Conservation (phyloP, 169 alveolate species). For the Plasmodium reichenowi region DNA sequence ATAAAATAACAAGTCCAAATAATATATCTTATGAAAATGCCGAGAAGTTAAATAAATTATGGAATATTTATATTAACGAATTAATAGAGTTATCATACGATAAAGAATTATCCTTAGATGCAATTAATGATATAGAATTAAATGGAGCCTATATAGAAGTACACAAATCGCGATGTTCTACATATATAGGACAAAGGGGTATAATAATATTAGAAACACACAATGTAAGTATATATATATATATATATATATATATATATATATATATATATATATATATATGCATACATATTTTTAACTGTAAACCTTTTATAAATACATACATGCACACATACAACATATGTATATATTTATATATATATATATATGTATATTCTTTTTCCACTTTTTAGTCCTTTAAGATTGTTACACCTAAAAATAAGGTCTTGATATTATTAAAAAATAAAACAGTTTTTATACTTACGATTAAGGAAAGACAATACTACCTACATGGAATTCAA, state of each 20-base stretch:
- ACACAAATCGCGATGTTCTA: conserved; percentile 67
- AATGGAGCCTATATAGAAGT: conserved; percentile 75
- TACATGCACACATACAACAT: background rate
- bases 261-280: background rate
- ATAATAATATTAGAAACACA: conserved; percentile 71
- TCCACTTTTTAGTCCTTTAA: conserved; percentile 39
- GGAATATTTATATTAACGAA: conserved; percentile 72
- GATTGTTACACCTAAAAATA: conserved; percentile 67
- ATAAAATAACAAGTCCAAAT: conserved; percentile 27
- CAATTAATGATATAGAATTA: conserved; percentile 72
- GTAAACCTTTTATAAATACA: background rate
- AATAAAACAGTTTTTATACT: conserved; percentile 68
- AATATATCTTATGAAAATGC: conserved; percentile 66
- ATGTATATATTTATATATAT: conserved; percentile 9
- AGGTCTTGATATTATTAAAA: conserved; percentile 40
- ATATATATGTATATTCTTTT: background rate
- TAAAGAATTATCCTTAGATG: conserved; percentile 24
- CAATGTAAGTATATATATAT: conserved; percentile 28
- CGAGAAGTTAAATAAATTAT: conserved; percentile 25
- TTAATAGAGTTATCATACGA: conserved; percentile 20
- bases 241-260: background rate
- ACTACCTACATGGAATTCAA: conserved; percentile 67
- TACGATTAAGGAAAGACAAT: conserved; percentile 45
- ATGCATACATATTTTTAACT: background rate
- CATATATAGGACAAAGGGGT: conserved; percentile 74